Evolutionary conservation across 805 yeast species (phyloP), one percentile per base, ranked within the genome.

Genomic region (Starmerella apis): DNA sequence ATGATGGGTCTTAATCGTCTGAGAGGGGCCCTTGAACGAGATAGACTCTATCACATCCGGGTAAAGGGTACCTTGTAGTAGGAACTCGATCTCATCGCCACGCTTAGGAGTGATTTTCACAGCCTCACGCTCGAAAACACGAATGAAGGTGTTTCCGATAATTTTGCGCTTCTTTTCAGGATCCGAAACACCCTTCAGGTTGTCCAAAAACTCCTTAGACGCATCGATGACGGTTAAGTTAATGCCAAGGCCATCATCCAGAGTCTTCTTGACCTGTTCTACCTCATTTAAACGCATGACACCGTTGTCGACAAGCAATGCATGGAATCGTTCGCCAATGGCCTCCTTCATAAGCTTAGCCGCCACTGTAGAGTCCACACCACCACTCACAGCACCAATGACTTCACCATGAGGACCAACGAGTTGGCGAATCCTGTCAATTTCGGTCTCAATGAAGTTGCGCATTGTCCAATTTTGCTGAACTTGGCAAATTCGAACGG

Each of bases 151-250:
- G 76, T 92, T 84, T 68, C 98, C 98, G 66, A 92, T 92, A 70
- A 92, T 86, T 75, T 92, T 92, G 73, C 98, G 83, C 80, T 92
- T 92, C 81, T 86, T 86, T 75, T 92, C 98, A 50, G 98, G 98
- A 68, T 92, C 98, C 55, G 96, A 85, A 60, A 92, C 85, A 59
- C 96, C 97, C 71, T 82, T 80, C 62, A 92, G 79, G 65, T 85
- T 81, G 61, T 72, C 77, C 65, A 92, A 76, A 70, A 92, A 92
- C 72, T 83, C 83, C 49, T 87, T 95, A 51, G 87, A 68, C 35
- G 98, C 98, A 64, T 92, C 97, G 55, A 92, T 83, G 59, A 92
- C 97, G 33, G 88, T 83, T 65, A 92, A 75, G 70, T 92, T 84
- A 68, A 92, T 92, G 56, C 96, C 96, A 63, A 92, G 78, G 61